Percentiles rank a stretch among this genome's conserved stretches.
Conservation (phyloP, 139 green algal species). For the Coccomyxa sp. region DNA sequence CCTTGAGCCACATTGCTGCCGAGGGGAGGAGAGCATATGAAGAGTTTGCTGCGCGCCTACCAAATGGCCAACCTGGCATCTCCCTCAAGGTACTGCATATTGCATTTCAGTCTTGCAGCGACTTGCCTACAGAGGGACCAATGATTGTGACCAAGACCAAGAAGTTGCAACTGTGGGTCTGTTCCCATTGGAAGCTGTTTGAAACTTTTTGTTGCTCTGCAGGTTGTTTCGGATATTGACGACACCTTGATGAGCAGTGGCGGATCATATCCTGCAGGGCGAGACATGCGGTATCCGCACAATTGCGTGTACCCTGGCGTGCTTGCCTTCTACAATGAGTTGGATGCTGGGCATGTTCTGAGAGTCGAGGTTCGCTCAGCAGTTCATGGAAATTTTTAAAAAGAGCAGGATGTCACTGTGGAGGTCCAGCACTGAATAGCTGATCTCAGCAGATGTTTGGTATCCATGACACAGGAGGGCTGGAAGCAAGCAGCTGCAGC, state of each 20-base stretch:
- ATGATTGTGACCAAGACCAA: not conserved
- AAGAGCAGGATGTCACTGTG: too few relatives aligned
- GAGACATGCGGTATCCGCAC: slow-evolving; percentile 16
- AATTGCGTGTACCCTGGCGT: slow-evolving; percentile 51
- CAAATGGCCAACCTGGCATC: slow-evolving; percentile 11
- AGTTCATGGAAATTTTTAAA: too few relatives aligned
- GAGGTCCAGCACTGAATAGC: too few relatives aligned
- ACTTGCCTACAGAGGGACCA: not conserved
- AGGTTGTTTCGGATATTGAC: slow-evolving; percentile 58
- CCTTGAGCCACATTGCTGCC: slow-evolving; percentile 38
- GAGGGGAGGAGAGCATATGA: slow-evolving; percentile 24
- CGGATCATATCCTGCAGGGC: slow-evolving; percentile 32
- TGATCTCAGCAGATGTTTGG: too few relatives aligned
- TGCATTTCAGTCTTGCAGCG: not conserved
- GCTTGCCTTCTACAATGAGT: slow-evolving; percentile 41
- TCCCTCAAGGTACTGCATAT: slow-evolving; percentile 11
- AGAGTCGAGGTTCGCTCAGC: slow-evolving; percentile 1
- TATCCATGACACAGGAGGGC: too few relatives aligned
- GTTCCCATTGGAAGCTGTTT: not conserved
- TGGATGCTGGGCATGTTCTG: slow-evolving; percentile 31
- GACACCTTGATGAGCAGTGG: slow-evolving; percentile 60
- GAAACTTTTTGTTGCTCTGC: slow-evolving; percentile 1
- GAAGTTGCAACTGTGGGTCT: not conserved
- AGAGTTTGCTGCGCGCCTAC: not conserved
- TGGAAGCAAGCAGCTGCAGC: too few relatives aligned